These are phyloP conservation scores for Massarina eburnea DNA, from an alignment of 2,329 filamentous ascomycete genomes.

Conservation along the genomic window DNA sequence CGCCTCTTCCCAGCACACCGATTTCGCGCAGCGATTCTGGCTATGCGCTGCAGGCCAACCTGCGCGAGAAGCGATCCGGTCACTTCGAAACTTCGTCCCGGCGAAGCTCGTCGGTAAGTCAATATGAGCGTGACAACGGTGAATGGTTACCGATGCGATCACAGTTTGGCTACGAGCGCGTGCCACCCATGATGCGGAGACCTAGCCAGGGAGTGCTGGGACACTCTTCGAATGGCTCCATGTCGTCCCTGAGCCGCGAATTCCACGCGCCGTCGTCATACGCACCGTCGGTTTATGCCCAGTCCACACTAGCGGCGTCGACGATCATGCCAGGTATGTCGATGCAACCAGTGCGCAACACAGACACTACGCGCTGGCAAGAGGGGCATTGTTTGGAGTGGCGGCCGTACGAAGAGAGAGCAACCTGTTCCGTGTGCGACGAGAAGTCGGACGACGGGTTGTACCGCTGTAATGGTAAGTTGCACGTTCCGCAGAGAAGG, in stretches of 20 bases:
- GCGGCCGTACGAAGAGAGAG: slow-evolving; percentile 59
- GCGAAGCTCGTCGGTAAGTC: slow-evolving; percentile 75
- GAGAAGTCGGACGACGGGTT: slow-evolving; percentile 73
- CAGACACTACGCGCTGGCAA: slow-evolving; percentile 78
- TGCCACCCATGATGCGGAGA: slow-evolving; percentile 65
- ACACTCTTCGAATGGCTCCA: slow-evolving; percentile 65
- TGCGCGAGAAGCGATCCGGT: slow-evolving; percentile 91
- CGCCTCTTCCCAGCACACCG: slow-evolving; percentile 72
- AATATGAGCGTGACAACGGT: too few relatives aligned
- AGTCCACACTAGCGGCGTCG: slow-evolving; percentile 81
- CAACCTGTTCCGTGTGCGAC: slow-evolving; percentile 72
- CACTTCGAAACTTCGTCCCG: slow-evolving; percentile 83
- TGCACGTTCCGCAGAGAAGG: slow-evolving; percentile 5
- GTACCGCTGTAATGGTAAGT: slow-evolving; percentile 67
- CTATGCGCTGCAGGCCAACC: slow-evolving; percentile 79
- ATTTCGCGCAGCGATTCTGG: slow-evolving; percentile 91
- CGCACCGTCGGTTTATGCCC: slow-evolving; percentile 80
- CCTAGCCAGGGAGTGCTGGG: slow-evolving; percentile 68
- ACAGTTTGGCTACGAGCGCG: slow-evolving; percentile 73
- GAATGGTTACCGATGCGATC: slow-evolving; percentile 27
- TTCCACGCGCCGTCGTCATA: slow-evolving; percentile 59
- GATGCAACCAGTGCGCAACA: slow-evolving; percentile 75
- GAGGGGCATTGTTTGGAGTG: slow-evolving; percentile 81
- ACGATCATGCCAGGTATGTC: slow-evolving; percentile 86
- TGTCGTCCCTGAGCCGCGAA: slow-evolving; percentile 60